Evolutionary conservation across 768 basidiomycete species (phyloP).

Genomic region (Pleurotus ostreatus): DNA sequence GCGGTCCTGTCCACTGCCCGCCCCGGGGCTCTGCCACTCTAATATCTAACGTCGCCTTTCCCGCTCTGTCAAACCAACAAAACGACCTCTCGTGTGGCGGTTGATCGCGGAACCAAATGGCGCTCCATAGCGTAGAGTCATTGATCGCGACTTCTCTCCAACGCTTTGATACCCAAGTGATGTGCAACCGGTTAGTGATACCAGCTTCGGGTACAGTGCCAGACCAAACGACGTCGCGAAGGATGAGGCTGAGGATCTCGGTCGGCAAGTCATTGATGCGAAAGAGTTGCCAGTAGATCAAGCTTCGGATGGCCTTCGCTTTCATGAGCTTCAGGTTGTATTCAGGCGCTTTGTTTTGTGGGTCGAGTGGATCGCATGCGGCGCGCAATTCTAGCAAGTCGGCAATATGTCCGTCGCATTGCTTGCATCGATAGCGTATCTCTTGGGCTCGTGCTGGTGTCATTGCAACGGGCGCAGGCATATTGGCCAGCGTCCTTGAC

Average conservation of each 20-base stretch:
- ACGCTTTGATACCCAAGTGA: slow-evolving; percentile 57
- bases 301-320: slow-evolving; percentile 24
- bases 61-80: slow-evolving; percentile 56
- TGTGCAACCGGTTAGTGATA: slow-evolving; percentile 34
- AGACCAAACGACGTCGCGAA: slow-evolving; percentile 60
- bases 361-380: neutral
- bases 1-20: slow-evolving; percentile 25
- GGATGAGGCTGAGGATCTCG: slow-evolving; percentile 64
- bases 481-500: neutral
- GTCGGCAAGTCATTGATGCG: slow-evolving; percentile 58
- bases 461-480: neutral
- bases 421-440: neutral
- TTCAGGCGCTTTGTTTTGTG: no score
- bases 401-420: neutral
- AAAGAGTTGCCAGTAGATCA: slow-evolving; percentile 37
- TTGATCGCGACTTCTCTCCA: slow-evolving; percentile 48
- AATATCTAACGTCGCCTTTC: slow-evolving; percentile 52
- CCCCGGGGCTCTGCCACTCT: slow-evolving; percentile 46
- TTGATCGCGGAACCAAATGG: slow-evolving; percentile 57
- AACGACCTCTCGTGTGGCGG: slow-evolving; percentile 48
- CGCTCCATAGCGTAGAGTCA: slow-evolving; percentile 58
- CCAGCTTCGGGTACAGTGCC: slow-evolving; percentile 28
- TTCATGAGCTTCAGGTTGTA: neutral
- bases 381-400: neutral
- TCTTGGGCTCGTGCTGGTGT: neutral